A percentile compares a stretch with the other conserved stretches of the same genome.
Evolutionary conservation across 2,329 filamentous ascomycete species (phyloP).

Genomic region (Diaporthe amygdali): DNA sequence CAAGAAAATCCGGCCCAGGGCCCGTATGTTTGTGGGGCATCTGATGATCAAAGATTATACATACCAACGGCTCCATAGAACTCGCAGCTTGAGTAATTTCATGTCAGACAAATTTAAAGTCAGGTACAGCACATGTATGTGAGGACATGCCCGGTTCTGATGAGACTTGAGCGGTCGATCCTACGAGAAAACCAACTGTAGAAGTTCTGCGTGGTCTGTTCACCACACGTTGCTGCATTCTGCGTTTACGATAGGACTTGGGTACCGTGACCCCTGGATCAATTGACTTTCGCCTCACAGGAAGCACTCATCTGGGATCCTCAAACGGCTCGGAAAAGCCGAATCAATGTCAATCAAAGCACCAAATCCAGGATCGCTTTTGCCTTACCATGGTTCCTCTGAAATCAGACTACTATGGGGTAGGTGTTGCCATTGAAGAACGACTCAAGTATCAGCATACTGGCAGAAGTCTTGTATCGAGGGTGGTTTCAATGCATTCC

Average conservation of each 20-base stretch:
- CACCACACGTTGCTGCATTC: background rate
- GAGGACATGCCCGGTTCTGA: background rate
- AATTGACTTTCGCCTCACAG: background rate
- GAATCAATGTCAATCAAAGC: background rate
- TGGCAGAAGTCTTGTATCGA: background rate
- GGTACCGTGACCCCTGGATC: no score
- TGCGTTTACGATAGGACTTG: no score
- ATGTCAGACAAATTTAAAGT: no score
- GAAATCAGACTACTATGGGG: background rate
- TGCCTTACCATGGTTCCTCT: background rate
- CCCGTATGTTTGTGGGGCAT: background rate
- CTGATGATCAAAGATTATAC: background rate
- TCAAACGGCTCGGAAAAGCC: background rate
- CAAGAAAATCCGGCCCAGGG: background rate
- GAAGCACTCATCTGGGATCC: background rate
- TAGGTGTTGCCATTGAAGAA: background rate
- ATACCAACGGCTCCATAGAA: background rate
- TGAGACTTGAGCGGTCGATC: background rate
- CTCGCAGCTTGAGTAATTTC: background rate
- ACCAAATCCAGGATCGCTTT: no score
- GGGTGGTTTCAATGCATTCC: background rate
- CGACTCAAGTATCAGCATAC: background rate
- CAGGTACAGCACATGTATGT: no score
- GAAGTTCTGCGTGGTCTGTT: background rate
- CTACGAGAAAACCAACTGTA: background rate